A percentile compares a stretch with the other conserved stretches of the same genome.
These are phyloP conservation scores for Epichloe elymi DNA, from an alignment of 2,329 filamentous ascomycete species.

Conservation along the genomic window DNA sequence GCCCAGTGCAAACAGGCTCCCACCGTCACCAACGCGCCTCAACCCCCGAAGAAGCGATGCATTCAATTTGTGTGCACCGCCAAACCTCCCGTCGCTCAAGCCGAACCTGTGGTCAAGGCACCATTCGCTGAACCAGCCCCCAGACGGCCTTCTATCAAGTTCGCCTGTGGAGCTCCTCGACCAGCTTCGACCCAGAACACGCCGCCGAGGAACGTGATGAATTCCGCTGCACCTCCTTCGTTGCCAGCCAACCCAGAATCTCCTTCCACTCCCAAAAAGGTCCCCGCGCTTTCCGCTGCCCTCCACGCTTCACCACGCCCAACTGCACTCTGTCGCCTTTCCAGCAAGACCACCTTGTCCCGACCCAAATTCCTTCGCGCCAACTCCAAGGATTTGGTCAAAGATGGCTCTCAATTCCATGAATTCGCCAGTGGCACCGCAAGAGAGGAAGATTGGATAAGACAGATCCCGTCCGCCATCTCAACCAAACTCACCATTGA, in stretches of 20 bases:
- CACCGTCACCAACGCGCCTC: constrained; percentile 18
- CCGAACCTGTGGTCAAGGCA: constrained; percentile 20
- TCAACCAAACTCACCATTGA: constrained; percentile 68
- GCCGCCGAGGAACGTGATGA: constrained; percentile 16
- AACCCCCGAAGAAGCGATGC: constrained; percentile 61
- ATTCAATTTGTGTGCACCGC: constrained; percentile 83
- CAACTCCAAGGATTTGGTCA: constrained; percentile 34
- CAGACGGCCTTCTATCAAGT: constrained; percentile 57
- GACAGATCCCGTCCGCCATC: constrained; percentile 49
- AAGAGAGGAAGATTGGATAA: constrained; percentile 84
- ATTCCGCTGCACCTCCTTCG: constrained; percentile 4
- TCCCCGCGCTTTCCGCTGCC: constrained; percentile 11
- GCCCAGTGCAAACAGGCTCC: constrained; percentile 14
- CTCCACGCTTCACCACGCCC: constrained; percentile 13
- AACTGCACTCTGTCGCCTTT: constrained; percentile 6
- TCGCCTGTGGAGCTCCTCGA: constrained; percentile 48
- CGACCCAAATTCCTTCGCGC: constrained; percentile 37
- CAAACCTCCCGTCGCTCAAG: constrained; percentile 37
- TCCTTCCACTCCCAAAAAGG: constrained; percentile 20
- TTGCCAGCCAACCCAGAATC: constrained; percentile 12
- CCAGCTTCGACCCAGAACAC: constrained; percentile 29
- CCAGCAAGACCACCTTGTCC: constrained; percentile 12
- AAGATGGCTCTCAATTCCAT: constrained; percentile 58
- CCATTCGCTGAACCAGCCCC: constrained; percentile 25
- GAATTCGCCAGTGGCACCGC: constrained; percentile 78